A percentile compares a stretch with the other conserved stretches of the same genome.
These are phyloP conservation scores for Mollisia scopiformis DNA, from an alignment of 2,329 filamentous ascomycete species.

Conservation along the genomic window DNA sequence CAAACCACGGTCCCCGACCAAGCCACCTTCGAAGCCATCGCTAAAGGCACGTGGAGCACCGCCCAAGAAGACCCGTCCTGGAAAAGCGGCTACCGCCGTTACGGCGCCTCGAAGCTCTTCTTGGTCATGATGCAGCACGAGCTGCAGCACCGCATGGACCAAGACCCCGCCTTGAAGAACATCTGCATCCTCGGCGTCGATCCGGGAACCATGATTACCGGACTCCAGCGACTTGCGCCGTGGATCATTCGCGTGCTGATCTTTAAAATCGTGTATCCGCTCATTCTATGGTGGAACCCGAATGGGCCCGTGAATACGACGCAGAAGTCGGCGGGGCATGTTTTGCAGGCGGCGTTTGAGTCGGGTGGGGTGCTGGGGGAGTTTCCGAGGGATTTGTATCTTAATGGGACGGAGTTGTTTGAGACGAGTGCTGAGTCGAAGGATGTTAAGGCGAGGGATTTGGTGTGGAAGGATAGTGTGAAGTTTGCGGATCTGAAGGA, in stretches of 20 bases:
- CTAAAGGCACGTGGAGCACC: too few relatives aligned
- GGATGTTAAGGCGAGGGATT: conserved; percentile 35
- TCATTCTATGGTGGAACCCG: too few relatives aligned
- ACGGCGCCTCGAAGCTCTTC: neutral
- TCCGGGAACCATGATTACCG: conserved; percentile 37
- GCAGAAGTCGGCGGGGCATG: too few relatives aligned
- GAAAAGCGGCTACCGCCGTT: neutral
- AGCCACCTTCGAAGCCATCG: too few relatives aligned
- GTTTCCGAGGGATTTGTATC: conserved; percentile 36
- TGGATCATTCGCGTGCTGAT: conserved; percentile 15
- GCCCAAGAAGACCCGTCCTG: too few relatives aligned
- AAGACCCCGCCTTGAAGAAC: conserved; percentile 38
- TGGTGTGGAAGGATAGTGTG: conserved; percentile 39
- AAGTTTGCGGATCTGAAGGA: conserved; percentile 31
- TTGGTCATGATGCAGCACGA: conserved; percentile 1
- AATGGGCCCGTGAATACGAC: too few relatives aligned
- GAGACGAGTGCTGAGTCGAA: conserved; percentile 36
- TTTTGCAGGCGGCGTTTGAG: conserved; percentile 24
- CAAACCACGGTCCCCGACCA: too few relatives aligned
- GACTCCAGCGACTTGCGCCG: conserved; percentile 31
- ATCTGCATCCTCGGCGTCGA: conserved; percentile 43
- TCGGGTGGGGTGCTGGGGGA: conserved; percentile 24
- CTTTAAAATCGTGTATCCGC: too few relatives aligned
- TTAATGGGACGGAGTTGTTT: conserved; percentile 38
- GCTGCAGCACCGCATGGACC: conserved; percentile 15